These are phyloP conservation scores for Chiua virens DNA, from an alignment of 768 basidiomycete species.

Conservation along the genomic window DNA sequence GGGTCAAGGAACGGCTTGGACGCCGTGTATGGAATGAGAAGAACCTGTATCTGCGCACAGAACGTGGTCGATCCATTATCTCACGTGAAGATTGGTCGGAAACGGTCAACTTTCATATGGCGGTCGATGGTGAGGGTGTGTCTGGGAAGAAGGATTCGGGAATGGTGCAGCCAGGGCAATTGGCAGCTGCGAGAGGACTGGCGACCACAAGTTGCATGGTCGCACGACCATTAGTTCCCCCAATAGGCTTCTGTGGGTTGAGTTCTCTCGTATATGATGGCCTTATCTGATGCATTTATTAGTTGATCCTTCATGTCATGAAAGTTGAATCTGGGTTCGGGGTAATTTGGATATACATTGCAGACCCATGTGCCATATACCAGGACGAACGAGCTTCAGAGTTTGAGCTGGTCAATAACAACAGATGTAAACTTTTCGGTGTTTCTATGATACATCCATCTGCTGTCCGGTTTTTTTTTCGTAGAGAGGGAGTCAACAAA, in stretches of 20 bases:
- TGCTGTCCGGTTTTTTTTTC: neutral
- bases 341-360: conserved; percentile 5
- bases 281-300: neutral
- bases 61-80: conserved; percentile 34
- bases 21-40: conserved; percentile 70
- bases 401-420: neutral
- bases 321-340: conserved; percentile 6
- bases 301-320: conserved; percentile 27
- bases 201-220: neutral
- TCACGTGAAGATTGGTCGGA: conserved; percentile 47
- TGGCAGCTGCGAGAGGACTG: conserved; percentile 3
- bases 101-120: conserved; percentile 46
- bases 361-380: neutral
- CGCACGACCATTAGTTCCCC: conserved; percentile 5
- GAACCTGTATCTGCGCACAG: conserved; percentile 51
- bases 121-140: neutral
- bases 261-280: neutral
- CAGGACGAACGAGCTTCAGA: neutral
- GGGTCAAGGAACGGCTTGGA: conserved; percentile 74
- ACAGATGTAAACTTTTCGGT: neutral
- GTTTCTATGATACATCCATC: neutral
- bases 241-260: conserved; percentile 25
- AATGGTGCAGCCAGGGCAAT: neutral
- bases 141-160: neutral
- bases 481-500: neutral